phyloP scores from a whole-genome alignment of 148 eudicot species.

The Heliosperma pusillum region DNA sequence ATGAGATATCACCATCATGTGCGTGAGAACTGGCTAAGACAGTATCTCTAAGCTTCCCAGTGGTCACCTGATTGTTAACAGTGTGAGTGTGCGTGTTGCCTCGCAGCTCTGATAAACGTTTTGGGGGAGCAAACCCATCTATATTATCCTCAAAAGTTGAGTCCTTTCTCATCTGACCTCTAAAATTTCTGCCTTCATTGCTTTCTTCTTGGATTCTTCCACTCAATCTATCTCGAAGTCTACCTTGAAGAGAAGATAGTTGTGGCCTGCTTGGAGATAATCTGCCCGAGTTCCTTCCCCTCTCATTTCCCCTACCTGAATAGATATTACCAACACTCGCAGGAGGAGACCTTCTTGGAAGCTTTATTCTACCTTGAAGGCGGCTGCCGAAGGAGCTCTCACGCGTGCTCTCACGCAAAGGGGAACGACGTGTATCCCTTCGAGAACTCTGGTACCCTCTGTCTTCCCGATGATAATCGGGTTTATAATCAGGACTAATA shows the following conservation, averaged over 20 bases:
- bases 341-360: conserved; percentile 59
- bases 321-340: conserved; percentile 19
- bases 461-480: conserved; percentile 40
- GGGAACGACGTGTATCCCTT: conserved; percentile 45
- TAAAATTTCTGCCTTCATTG: conserved; percentile 35
- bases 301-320: conserved; percentile 25
- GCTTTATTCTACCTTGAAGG: conserved; percentile 76
- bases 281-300: conserved; percentile 45
- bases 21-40: conserved; percentile 34
- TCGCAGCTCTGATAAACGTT: conserved; percentile 62
- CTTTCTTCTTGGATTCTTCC: conserved; percentile 49
- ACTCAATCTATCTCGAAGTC: conserved; percentile 65
- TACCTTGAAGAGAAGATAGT: conserved; percentile 43
- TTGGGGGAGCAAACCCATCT: conserved; percentile 49
- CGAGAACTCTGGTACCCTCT: conserved; percentile 38
- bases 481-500: conserved; percentile 51
- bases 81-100: conserved; percentile 37
- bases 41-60: conserved; percentile 54
- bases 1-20: conserved; percentile 41
- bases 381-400: conserved; percentile 60
- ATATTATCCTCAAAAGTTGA: conserved; percentile 30
- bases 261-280: conserved; percentile 49
- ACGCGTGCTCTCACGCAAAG: conserved; percentile 39
- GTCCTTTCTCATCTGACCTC: conserved; percentile 37
- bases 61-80: conserved; percentile 33